Evolutionary conservation across 352 stramenopile species (phyloP), one percentile per base, ranked within the genome.

Genomic region (Globisporangium nagaii): DNA sequence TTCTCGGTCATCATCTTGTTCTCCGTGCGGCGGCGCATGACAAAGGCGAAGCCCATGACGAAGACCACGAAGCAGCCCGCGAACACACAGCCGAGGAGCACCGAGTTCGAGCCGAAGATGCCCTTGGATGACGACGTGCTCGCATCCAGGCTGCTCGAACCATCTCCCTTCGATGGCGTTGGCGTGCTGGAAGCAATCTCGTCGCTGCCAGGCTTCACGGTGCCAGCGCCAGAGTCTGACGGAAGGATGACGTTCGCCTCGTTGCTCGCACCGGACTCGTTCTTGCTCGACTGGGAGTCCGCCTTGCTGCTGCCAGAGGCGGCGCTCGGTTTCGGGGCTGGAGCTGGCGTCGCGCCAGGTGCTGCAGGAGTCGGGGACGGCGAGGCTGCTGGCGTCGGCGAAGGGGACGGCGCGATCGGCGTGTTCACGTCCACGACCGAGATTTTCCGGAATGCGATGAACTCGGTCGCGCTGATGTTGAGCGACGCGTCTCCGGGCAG

Each of bases 401-500:
- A 36, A 2, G 66, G 48, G 15, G 66, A 51, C 1, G 65, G 52
- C 35, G 67, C 66, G 53, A 86, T 75, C n/a, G 44, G 15, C 22
- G 62, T 62, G 41, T 69, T 66, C 1, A 64, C 65, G 11, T 79
- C 75, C 32, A 86, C 71, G 44, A 92, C 60, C 50, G 58, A 77
- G 63, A 90, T 74, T 47, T 79, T 88, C 53, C 79, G 66, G 57
- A 92, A 84, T 11, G 72, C 65, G 17, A 92, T 22, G 58, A 81
- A 92, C 59, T 92, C 77, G 28, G 68, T 70, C 22, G 67, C 73
- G 58, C 58, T 72, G 17, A 90, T 53, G 11, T 68, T 63, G 25
- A 87, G 70, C 25, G 61, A 50, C 11, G 63, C 49, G 46, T 60
- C 60, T 10, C 77, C 77, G 0, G 77, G 76, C n/a, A 92, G 52